phyloP scores from a whole-genome alignment of 257 asterid genomes.

The Petrea volubilis region DNA sequence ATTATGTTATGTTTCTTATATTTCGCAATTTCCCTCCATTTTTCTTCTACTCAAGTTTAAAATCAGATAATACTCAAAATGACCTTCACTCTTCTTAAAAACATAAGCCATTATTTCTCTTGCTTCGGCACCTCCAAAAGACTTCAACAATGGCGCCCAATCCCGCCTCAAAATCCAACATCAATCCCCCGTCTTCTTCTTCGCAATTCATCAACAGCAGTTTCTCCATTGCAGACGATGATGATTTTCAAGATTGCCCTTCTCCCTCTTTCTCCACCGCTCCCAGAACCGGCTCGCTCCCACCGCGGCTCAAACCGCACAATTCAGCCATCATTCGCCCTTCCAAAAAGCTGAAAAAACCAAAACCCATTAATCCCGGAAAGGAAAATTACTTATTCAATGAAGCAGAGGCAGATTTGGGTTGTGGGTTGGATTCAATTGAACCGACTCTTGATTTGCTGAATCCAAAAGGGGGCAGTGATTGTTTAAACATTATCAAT shows the following conservation, averaged over 20 bases:
- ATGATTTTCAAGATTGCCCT: slow-evolving; percentile 64
- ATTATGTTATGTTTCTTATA: not conserved
- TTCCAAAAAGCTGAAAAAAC: slow-evolving; percentile 36
- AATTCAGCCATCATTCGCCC: slow-evolving; percentile 21
- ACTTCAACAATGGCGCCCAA: slow-evolving; percentile 41
- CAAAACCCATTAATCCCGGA: slow-evolving; percentile 20
- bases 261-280: slow-evolving; percentile 35
- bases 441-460: slow-evolving; percentile 51
- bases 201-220: slow-evolving; percentile 29
- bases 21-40: slow-evolving; percentile 29
- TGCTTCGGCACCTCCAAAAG: not conserved
- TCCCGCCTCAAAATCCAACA: slow-evolving; percentile 31
- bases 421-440: slow-evolving; percentile 56
- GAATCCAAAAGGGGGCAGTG: slow-evolving; percentile 12
- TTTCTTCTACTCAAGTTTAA: slow-evolving; percentile 15
- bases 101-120: not conserved
- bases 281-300: slow-evolving; percentile 35
- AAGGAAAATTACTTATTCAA: slow-evolving; percentile 45
- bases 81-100: not conserved
- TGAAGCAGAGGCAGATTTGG: slow-evolving; percentile 35
- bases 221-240: slow-evolving; percentile 40
- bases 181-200: slow-evolving; percentile 21
- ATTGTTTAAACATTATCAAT: not conserved
- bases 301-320: slow-evolving; percentile 37
- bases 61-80: not conserved